phyloP scores from a whole-genome alignment of 2,329 filamentous ascomycete genomes.

The Diaporthe destruens region DNA sequence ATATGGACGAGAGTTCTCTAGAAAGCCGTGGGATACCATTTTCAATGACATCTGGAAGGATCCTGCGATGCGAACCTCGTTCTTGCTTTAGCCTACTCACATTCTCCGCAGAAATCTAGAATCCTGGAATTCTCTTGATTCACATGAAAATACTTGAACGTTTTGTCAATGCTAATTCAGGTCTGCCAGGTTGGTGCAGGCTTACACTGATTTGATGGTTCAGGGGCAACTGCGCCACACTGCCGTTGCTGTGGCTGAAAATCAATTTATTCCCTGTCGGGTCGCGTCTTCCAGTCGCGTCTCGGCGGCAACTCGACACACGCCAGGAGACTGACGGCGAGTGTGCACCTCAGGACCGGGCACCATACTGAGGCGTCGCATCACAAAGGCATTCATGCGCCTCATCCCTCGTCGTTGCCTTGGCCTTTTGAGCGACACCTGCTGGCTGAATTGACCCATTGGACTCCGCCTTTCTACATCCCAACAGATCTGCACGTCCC shows the following conservation, averaged over 20 bases:
- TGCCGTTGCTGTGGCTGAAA: conserved; percentile 23
- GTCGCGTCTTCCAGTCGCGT: conserved; percentile 26
- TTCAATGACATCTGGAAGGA: background rate
- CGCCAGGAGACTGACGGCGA: background rate
- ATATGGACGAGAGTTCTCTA: too few relatives aligned
- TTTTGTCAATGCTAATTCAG: background rate
- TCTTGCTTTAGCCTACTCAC: background rate
- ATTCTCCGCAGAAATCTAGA: background rate
- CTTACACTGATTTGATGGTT: background rate
- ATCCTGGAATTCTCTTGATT: background rate
- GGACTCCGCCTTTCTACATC: background rate
- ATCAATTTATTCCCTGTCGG: conserved; percentile 32
- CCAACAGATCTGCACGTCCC: background rate
- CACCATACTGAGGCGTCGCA: background rate
- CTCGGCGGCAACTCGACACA: conserved; percentile 1
- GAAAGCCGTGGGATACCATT: background rate
- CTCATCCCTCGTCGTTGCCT: background rate
- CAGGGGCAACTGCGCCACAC: conserved; percentile 36
- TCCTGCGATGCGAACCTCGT: background rate
- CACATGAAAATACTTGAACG: background rate
- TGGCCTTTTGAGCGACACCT: background rate
- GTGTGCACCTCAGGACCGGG: background rate
- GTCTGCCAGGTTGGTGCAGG: background rate
- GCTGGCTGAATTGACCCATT: background rate
- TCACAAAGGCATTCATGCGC: background rate